Evolutionary conservation across 108 stramenopile genomes (phyloP), one percentile per base, ranked within the genome.

Genomic region (Aurantiochytrium sp.): DNA sequence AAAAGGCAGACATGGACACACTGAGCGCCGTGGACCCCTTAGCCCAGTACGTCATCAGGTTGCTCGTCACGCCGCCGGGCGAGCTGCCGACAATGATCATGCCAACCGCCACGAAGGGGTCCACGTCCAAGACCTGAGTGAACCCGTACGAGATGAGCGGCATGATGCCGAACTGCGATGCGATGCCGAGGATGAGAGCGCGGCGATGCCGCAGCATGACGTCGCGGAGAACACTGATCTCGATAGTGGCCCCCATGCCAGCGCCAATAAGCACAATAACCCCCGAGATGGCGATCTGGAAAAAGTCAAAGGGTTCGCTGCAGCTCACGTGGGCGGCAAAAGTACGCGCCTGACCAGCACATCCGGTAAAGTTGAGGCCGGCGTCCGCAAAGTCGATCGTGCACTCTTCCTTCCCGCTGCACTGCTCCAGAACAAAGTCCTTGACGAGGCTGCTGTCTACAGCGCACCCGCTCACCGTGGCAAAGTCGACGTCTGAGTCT

Each of bases 1-100:
- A 69, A 22, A 54, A 69, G 21, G 55, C 68, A 5, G 87, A 65
- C 87, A 87, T 87, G 27, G 53, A 34, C 48, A 87, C 36, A 4
- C 54, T 55, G 22, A 87, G 54, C 32, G 87, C 34, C 48, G 55
- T 31, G 34, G 54, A 48, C 22, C 87, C 87, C 68, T 69, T 87
- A 59, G 69, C 50, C 37, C 55, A 87, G 53, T 87, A 87, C 19
- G 87, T 54, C 19, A 55, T 55, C 52, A 87, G n/a, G 87, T 87
- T 87, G 52, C 36, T 39, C 21, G 87, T 87, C 42, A 41, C 36
- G 2, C 87, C 87, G n/a, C 87, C 87, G 17, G 87, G 87, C 27
- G 87, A 65, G 73, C 69, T 52, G 52, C 87, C 87, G 34, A 55
- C 39, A 34, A 87, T 65, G n/a, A 87, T 39, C 30, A 87, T 21